Evolutionary conservation across 768 basidiomycete genomes (phyloP).

Genomic region (Kwoniella sp.): DNA sequence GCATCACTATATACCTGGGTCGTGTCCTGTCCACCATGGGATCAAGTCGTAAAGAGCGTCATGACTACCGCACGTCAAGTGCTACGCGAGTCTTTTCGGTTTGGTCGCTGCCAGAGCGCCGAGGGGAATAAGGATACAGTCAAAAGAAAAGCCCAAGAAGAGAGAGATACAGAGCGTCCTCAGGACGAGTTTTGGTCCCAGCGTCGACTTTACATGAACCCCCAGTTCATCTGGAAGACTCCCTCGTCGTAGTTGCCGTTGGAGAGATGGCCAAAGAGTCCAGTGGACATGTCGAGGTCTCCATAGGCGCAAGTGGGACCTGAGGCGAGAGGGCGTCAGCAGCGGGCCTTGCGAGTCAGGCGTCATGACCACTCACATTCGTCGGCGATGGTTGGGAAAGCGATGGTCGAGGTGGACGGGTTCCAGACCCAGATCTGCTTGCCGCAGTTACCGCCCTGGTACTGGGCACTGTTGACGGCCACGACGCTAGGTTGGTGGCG

Average conservation of each 20-base stretch:
- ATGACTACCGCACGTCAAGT: too few relatives aligned
- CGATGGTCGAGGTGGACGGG: constrained; percentile 6
- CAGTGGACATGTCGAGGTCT: constrained; percentile 38
- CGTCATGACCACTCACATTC: constrained; percentile 20
- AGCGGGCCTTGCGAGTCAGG: too few relatives aligned
- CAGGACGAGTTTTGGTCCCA: too few relatives aligned
- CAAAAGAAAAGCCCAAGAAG: too few relatives aligned
- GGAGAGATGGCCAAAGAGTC: constrained; percentile 29
- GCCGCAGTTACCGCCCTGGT: constrained; percentile 19
- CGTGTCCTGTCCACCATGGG: too few relatives aligned
- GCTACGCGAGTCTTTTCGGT: too few relatives aligned
- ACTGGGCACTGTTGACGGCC: constrained; percentile 37
- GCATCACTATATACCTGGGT: too few relatives aligned
- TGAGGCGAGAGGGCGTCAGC: too few relatives aligned
- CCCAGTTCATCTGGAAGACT: constrained; percentile 14
- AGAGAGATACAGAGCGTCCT: too few relatives aligned
- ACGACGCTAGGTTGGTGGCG: constrained; percentile 30
- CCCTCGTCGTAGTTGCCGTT: constrained; percentile 26
- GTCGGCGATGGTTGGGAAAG: constrained; percentile 14
- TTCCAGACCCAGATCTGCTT: constrained; percentile 15
- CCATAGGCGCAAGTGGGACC: constrained; percentile 38
- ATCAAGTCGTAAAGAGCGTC: too few relatives aligned
- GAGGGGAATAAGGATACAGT: too few relatives aligned
- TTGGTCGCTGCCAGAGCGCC: too few relatives aligned
- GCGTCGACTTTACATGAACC: constrained; percentile 13